phyloP scores from a whole-genome alignment of 148 eudicot genomes.

The Persicaria maculosa region DNA sequence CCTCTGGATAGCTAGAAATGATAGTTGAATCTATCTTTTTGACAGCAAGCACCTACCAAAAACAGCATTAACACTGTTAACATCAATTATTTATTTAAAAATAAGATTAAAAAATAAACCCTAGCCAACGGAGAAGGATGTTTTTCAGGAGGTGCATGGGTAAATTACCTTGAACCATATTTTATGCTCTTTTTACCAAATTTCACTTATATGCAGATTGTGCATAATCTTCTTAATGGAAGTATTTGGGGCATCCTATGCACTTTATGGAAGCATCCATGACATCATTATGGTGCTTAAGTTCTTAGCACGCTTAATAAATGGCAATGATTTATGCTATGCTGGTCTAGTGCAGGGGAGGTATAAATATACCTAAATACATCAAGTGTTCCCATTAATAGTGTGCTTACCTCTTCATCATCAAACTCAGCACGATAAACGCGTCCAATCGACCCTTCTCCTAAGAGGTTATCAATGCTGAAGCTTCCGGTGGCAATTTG shows the following conservation, averaged over 20 bases:
- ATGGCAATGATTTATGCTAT: not conserved
- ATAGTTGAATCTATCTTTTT: conserved; percentile 76
- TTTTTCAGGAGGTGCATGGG: not conserved
- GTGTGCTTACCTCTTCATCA: conserved; percentile 68
- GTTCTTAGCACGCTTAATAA: not conserved
- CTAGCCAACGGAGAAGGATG: not conserved
- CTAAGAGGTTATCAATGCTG: conserved; percentile 63
- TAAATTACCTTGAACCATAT: not conserved
- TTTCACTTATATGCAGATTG: not conserved
- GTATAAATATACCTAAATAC: not conserved
- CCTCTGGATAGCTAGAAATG: conserved; percentile 47
- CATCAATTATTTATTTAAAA: not conserved
- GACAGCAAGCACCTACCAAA: conserved; percentile 75
- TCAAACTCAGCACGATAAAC: conserved; percentile 50
- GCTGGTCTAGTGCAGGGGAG: not conserved
- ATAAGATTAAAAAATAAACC: not conserved
- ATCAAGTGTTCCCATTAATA: not conserved
- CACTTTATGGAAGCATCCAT: not conserved
- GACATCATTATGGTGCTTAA: not conserved
- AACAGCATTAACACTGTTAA: not conserved
- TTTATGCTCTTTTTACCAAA: not conserved
- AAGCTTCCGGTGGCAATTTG: conserved; percentile 94
- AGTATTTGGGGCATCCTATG: too few relatives aligned
- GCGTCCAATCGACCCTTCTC: conserved; percentile 83
- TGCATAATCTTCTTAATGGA: too few relatives aligned